phyloP scores from a whole-genome alignment of 345 rosid species.

The Streptanthus diversifolius region DNA sequence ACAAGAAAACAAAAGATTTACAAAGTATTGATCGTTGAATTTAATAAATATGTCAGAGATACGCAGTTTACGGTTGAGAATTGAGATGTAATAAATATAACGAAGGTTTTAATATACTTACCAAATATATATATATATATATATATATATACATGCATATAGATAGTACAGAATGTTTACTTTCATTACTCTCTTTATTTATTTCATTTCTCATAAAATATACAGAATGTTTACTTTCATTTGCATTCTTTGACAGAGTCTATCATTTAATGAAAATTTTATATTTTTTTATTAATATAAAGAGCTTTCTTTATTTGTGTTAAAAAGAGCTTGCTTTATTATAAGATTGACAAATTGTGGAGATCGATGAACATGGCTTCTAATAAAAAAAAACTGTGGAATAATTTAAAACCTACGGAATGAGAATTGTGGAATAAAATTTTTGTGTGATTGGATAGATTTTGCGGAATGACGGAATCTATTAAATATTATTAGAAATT shows the following conservation, averaged over 20 bases:
- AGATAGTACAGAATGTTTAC: slow-evolving; percentile 10
- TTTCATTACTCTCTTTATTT: not conserved
- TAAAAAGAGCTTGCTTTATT: not conserved
- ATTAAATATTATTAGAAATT: no score
- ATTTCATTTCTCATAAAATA: slow-evolving; percentile 3
- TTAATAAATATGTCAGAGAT: slow-evolving; percentile 17
- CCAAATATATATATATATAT: not conserved
- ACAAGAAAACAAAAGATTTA: not conserved
- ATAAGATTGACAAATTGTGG: not conserved
- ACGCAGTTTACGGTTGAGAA: slow-evolving; percentile 10
- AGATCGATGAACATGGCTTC: not conserved
- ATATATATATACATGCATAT: no score
- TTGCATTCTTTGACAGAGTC: not conserved
- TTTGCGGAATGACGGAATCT: no score
- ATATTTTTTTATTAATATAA: not conserved
- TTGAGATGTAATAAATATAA: slow-evolving; percentile 17
- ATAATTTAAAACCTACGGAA: no score
- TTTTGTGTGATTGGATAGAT: no score
- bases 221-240: slow-evolving; percentile 8
- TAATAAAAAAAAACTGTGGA: no score
- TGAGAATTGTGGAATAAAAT: no score
- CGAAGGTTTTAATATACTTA: not conserved
- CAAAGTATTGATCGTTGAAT: not conserved
- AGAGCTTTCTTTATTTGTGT: not conserved
- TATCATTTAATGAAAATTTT: not conserved